These are phyloP conservation scores for Umbilicaria muhlenbergii DNA, from an alignment of 495 filamentous ascomycete species.

Conservation along the genomic window DNA sequence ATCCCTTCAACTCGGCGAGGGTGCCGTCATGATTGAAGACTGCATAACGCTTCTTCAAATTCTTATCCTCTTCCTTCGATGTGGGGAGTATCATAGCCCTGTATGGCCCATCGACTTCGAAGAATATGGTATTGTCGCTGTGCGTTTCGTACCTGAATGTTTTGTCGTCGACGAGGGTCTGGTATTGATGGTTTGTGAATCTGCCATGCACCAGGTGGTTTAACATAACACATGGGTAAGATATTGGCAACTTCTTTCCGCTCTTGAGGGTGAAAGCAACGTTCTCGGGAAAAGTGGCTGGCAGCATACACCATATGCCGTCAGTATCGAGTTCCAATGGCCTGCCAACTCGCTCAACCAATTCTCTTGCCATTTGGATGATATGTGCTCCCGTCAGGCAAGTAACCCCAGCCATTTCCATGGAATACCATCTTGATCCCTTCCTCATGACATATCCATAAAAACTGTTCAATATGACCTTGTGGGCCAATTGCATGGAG, in stretches of 20 bases:
- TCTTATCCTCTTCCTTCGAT: constrained; percentile 97
- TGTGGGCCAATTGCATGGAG: constrained; percentile 91
- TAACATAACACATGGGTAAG: constrained; percentile 98
- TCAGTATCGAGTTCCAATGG: constrained; percentile 97
- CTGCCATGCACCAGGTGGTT: constrained; percentile 92
- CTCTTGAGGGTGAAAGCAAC: constrained; percentile 87
- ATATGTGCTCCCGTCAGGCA: constrained; percentile 94
- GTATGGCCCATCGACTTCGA: constrained; percentile 97
- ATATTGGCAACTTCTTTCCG: constrained; percentile 88
- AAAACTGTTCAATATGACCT: constrained; percentile 98
- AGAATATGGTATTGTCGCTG: constrained; percentile 98
- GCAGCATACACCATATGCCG: constrained; percentile 99
- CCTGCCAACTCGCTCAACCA: constrained; percentile 86
- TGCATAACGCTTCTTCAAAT: constrained; percentile 97
- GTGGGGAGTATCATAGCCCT: constrained; percentile 94
- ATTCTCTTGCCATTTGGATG: constrained; percentile 89
- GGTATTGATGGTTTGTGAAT: constrained; percentile 97
- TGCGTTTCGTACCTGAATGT: constrained; percentile 85
- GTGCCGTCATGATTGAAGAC: constrained; percentile 98
- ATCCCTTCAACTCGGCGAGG: constrained; percentile 94
- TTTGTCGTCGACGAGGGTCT: constrained; percentile 62
- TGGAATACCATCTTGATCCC: constrained; percentile 95
- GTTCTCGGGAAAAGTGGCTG: constrained; percentile 92
- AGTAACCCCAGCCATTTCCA: constrained; percentile 99
- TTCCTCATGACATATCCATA: constrained; percentile 99